Evolutionary conservation across 148 eudicot species (phyloP).

Genomic region (Cornus suecica): DNA sequence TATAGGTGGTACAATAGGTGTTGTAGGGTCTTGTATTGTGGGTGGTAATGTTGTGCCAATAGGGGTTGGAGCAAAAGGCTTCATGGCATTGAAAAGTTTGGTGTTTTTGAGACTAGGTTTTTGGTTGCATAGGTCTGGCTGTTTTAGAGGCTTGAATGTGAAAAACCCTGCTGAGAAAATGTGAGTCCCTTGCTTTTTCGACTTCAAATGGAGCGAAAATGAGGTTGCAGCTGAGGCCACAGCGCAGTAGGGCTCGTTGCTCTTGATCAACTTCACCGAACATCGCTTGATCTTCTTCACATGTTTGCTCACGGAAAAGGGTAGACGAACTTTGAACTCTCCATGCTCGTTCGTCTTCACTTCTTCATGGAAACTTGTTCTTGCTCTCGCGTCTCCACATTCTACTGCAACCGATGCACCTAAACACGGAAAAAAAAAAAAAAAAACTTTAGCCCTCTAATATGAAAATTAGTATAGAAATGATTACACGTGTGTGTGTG

Average conservation of each 20-base stretch:
- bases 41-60: slow-evolving; percentile 16
- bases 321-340: slow-evolving; percentile 55
- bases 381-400: slow-evolving; percentile 36
- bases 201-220: slow-evolving; percentile 50
- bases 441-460: background rate
- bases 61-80: slow-evolving; percentile 16
- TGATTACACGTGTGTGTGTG: too few relatives aligned
- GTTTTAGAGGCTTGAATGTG: slow-evolving; percentile 76
- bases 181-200: slow-evolving; percentile 39
- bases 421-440: slow-evolving; percentile 14
- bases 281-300: slow-evolving; percentile 52
- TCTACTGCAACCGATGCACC: slow-evolving; percentile 84
- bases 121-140: slow-evolving; percentile 60
- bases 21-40: slow-evolving; percentile 29
- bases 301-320: slow-evolving; percentile 60
- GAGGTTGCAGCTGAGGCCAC: slow-evolving; percentile 67
- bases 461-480: too few relatives aligned
- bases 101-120: slow-evolving; percentile 33
- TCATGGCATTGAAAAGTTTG: slow-evolving; percentile 18
- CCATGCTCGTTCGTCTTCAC: slow-evolving; percentile 63
- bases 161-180: slow-evolving; percentile 80
- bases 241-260: slow-evolving; percentile 70
- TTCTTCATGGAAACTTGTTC: slow-evolving; percentile 41
- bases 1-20: slow-evolving; percentile 29
- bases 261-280: slow-evolving; percentile 57